phyloP scores from a whole-genome alignment of 2,329 filamentous ascomycete genomes.

The Pseudonectria foliicola region DNA sequence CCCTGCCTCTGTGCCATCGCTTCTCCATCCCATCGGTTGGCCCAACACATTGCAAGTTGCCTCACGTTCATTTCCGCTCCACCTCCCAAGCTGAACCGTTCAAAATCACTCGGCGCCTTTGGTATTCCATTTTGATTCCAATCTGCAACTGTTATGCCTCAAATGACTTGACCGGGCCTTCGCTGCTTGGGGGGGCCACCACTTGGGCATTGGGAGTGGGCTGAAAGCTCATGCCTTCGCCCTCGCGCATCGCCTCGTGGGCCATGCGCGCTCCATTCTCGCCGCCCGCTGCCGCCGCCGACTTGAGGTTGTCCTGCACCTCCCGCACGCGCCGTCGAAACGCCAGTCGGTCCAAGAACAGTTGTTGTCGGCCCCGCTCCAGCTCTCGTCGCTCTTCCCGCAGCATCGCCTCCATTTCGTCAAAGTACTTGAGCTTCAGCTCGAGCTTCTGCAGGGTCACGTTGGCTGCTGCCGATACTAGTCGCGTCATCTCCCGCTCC shows the following conservation, averaged over 20 bases:
- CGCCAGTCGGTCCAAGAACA: slow-evolving; percentile 84
- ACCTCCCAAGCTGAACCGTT: too few relatives aligned
- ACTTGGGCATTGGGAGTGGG: slow-evolving; percentile 33
- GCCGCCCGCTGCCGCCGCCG: slow-evolving; percentile 41
- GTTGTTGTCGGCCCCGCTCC: slow-evolving; percentile 82
- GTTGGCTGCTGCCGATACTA: slow-evolving; percentile 89
- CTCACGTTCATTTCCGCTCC: too few relatives aligned
- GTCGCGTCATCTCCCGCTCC: slow-evolving; percentile 90
- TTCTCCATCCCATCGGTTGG: too few relatives aligned
- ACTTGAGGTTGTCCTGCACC: slow-evolving; percentile 67
- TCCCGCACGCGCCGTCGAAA: slow-evolving; percentile 84
- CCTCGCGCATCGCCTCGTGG: slow-evolving; percentile 40
- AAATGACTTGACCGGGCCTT: slow-evolving; percentile 50
- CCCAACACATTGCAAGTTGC: too few relatives aligned
- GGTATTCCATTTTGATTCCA: slow-evolving; percentile 9
- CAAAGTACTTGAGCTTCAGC: slow-evolving; percentile 91
- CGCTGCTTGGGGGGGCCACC: slow-evolving; percentile 48
- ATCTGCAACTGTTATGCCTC: slow-evolving; percentile 37
- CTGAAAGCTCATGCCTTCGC: slow-evolving; percentile 48
- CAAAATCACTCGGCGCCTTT: slow-evolving; percentile 1
- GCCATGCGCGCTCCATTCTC: slow-evolving; percentile 43
- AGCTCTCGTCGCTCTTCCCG: slow-evolving; percentile 89
- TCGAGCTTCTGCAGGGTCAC: slow-evolving; percentile 93
- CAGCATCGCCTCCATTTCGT: slow-evolving; percentile 88
- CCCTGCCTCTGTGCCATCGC: too few relatives aligned